phyloP scores from a whole-genome alignment of 2,329 filamentous ascomycete genomes.

The Alternaria angustiovoidea region DNA sequence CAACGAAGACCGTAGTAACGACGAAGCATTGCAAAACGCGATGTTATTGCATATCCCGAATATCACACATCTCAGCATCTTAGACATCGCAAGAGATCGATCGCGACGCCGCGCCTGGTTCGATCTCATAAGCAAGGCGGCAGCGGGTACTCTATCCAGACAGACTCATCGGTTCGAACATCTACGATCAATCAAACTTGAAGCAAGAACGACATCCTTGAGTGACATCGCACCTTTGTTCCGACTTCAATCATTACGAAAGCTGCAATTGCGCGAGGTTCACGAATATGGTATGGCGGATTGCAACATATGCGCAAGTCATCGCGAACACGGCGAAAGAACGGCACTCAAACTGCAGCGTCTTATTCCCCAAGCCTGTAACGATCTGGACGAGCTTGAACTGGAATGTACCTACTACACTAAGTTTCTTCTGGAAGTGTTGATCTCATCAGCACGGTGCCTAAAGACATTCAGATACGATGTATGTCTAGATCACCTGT shows the following conservation, averaged over 20 bases:
- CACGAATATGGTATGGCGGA: constrained; percentile 1
- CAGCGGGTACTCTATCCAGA: constrained; percentile 17
- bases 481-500: constrained; percentile 4
- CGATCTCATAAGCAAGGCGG: constrained; percentile 27
- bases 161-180: constrained; percentile 29
- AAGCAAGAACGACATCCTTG: constrained; percentile 16
- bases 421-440: constrained; percentile 16
- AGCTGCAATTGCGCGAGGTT: constrained; percentile 23
- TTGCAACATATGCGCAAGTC: not conserved
- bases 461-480: constrained; percentile 30
- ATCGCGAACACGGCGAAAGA: constrained; percentile 2
- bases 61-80: constrained; percentile 14
- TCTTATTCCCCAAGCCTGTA: constrained; percentile 24
- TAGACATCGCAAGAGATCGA: not conserved
- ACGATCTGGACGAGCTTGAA: constrained; percentile 27
- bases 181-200: constrained; percentile 26
- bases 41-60: constrained; percentile 38
- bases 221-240: constrained; percentile 33
- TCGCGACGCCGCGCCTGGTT: constrained; percentile 30
- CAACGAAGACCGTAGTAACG: constrained; percentile 20
- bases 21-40: constrained; percentile 31
- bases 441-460: constrained; percentile 24
- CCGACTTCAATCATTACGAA: constrained; percentile 29
- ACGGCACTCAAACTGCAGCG: constrained; percentile 18
- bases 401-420: constrained; percentile 23